phyloP scores from a whole-genome alignment of 495 filamentous ascomycete genomes.

The Aspergillus avenaceus region DNA sequence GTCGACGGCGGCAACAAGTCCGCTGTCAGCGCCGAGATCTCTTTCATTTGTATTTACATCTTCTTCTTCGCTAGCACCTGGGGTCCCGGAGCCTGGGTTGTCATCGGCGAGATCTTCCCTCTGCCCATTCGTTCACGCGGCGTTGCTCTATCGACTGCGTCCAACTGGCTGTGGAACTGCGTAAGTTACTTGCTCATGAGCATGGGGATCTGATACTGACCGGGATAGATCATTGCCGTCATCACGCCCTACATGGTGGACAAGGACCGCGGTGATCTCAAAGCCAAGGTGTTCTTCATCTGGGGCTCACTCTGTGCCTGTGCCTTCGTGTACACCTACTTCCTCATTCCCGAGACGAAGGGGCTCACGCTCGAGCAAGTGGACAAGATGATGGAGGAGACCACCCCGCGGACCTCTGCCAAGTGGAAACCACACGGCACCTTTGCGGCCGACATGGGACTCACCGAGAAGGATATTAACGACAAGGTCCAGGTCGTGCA shows the following conservation, averaged over 20 bases:
- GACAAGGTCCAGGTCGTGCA: constrained; percentile 23
- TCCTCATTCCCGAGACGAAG: constrained; percentile 83
- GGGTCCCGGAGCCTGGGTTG: constrained; percentile 73
- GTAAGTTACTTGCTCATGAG: constrained; percentile 16
- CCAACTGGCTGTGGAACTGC: constrained; percentile 86
- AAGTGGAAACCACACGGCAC: constrained; percentile 72
- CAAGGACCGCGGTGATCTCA: constrained; percentile 61
- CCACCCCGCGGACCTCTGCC: constrained; percentile 67
- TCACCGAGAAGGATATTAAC: constrained; percentile 35
- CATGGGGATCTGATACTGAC: neutral
- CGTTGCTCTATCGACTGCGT: constrained; percentile 75
- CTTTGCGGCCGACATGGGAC: constrained; percentile 62
- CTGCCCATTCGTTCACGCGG: constrained; percentile 78
- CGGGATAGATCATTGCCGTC: constrained; percentile 54
- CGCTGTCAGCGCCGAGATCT: constrained; percentile 64
- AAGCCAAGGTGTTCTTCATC: constrained; percentile 78
- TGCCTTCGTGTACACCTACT: constrained; percentile 70
- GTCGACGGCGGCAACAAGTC: constrained; percentile 45
- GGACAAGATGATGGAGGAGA: constrained; percentile 87
- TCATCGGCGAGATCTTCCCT: constrained; percentile 85
- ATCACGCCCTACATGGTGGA: constrained; percentile 81
- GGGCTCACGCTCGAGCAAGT: constrained; percentile 84
- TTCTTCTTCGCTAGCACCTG: constrained; percentile 75
- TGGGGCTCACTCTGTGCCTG: constrained; percentile 69
- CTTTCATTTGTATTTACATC: constrained; percentile 73